Percentiles rank a stretch among this genome's conserved stretches.
phyloP scores from a whole-genome alignment of 345 rosid genomes.

The Populus nigra region DNA sequence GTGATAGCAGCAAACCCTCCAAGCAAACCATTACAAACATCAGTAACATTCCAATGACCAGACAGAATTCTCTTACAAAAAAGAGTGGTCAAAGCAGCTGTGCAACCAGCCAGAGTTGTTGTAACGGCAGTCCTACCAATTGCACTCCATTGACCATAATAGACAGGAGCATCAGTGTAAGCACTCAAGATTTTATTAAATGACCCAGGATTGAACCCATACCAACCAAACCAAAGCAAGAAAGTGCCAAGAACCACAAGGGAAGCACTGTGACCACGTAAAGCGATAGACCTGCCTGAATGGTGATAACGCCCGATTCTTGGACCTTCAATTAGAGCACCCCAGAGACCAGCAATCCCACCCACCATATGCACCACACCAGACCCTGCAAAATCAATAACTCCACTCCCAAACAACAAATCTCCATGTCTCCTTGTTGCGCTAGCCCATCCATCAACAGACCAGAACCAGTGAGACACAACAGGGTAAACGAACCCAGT shows the following conservation, averaged over 20 bases:
- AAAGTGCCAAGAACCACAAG: conserved; percentile 74
- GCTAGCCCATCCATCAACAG: conserved; percentile 83
- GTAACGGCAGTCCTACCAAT: conserved; percentile 88
- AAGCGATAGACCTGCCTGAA: conserved; percentile 34
- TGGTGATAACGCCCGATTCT: conserved; percentile 60
- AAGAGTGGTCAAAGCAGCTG: conserved; percentile 86
- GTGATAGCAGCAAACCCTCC: conserved; percentile 94
- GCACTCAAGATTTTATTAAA: conserved; percentile 44
- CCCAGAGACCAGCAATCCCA: conserved; percentile 78
- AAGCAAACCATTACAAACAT: conserved; percentile 85
- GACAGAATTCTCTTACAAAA: conserved; percentile 68
- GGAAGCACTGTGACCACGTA: conserved; percentile 73
- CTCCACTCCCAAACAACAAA: conserved; percentile 62
- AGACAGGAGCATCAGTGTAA: conserved; percentile 26
- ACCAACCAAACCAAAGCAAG: conserved; percentile 84
- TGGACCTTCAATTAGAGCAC: conserved; percentile 75
- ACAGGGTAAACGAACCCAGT: conserved; percentile 93
- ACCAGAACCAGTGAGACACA: conserved; percentile 94
- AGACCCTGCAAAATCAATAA: conserved; percentile 75
- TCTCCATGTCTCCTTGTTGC: conserved; percentile 31
- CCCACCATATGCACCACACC: conserved; percentile 84
- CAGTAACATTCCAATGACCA: conserved; percentile 89
- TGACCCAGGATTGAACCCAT: conserved; percentile 75
- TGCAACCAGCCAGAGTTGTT: conserved; percentile 81
- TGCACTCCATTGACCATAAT: conserved; percentile 79